Conservation (phyloP, 2,329 filamentous ascomycete species). For the Botryotinia narcissicola region DNA sequence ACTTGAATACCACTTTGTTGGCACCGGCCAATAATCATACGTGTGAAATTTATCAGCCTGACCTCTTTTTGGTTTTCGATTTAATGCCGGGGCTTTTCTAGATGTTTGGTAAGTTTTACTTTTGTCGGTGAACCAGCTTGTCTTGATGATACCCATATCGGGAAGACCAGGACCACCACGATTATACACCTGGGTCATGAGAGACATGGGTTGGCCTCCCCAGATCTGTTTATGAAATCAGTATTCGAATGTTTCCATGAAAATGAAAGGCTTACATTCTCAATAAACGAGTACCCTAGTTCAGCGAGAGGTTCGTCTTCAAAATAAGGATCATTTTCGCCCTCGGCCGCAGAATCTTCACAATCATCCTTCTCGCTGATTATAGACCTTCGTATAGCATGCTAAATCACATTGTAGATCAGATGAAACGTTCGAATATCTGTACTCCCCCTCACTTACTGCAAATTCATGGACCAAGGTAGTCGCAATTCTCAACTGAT, state of each 20-base stretch:
- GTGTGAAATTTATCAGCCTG: not conserved
- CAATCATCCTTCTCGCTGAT: not conserved
- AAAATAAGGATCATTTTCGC: conserved; percentile 13
- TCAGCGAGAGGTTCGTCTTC: conserved; percentile 13
- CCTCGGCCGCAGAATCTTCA: not conserved
- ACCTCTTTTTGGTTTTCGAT: not conserved
- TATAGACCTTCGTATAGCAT: not conserved
- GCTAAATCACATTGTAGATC: not conserved
- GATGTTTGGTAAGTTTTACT: conserved; percentile 7
- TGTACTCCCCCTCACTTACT: not conserved
- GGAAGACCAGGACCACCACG: conserved; percentile 10
- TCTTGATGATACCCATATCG: not conserved
- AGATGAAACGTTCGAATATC: not conserved
- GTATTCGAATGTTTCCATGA: not conserved
- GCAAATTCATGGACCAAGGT: conserved; percentile 6
- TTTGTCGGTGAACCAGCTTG: conserved; percentile 12
- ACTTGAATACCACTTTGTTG: not conserved
- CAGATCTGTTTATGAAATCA: not conserved
- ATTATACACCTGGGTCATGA: not conserved
- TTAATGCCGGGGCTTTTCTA: not conserved
- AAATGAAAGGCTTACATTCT: not conserved
- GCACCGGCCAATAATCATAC: conserved; percentile 6
- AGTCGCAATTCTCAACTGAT: not conserved
- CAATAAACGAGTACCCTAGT: conserved; percentile 12
- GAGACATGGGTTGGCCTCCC: not conserved